These are phyloP conservation scores for Prunus padus DNA, from an alignment of 306 rosid genomes.

Conservation along the genomic window DNA sequence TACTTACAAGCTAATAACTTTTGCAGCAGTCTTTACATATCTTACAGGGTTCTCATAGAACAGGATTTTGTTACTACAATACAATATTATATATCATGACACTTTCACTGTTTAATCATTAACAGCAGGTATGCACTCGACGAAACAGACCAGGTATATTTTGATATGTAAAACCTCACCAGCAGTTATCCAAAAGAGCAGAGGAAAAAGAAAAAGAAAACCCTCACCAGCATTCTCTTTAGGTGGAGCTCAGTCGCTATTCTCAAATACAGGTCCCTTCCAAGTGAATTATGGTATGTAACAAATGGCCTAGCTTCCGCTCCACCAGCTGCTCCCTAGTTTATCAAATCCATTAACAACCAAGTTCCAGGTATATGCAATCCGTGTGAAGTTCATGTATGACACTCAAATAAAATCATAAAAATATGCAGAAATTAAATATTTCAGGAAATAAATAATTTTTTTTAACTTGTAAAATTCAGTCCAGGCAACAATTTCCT, in stretches of 20 bases:
- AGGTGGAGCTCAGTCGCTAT: slow-evolving; percentile 96
- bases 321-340: slow-evolving; percentile 97
- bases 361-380: slow-evolving; percentile 20
- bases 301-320: slow-evolving; percentile 99
- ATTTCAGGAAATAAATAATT: background rate
- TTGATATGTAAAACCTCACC: background rate
- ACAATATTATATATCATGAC: no score
- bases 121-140: background rate
- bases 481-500: background rate
- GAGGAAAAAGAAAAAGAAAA: slow-evolving; percentile 3
- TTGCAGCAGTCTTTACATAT: no score
- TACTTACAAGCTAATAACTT: no score
- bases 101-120: no score
- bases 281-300: slow-evolving; percentile 89
- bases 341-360: slow-evolving; percentile 42
- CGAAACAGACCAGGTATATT: background rate
- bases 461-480: background rate
- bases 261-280: slow-evolving; percentile 91
- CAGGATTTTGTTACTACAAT: no score
- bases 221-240: slow-evolving; percentile 94
- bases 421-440: background rate
- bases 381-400: background rate
- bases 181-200: no score
- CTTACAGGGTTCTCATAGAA: no score
- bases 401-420: background rate